Evolutionary conservation across 805 yeast species (phyloP).

Genomic region (Tetrapisispora arboricola): DNA sequence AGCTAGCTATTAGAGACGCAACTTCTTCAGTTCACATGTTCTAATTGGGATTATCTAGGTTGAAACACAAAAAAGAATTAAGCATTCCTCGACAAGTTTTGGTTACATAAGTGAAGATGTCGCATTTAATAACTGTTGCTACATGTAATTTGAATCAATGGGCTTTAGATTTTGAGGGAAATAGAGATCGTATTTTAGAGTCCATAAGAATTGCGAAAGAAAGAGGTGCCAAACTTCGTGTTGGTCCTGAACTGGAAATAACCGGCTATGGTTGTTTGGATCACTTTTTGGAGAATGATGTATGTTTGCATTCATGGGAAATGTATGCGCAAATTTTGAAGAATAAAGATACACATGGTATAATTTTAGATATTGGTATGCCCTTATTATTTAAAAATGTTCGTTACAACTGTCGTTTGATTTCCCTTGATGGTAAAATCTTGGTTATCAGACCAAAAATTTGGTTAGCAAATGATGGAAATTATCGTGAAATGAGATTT

Average conservation of each 20-base stretch:
- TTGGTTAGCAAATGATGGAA: conserved; percentile 94
- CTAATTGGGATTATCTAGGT: too few species aligned
- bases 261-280: conserved; percentile 94
- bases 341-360: conserved; percentile 59
- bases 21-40: too few species aligned
- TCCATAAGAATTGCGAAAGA: conserved; percentile 70
- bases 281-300: conserved; percentile 85
- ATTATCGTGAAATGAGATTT: conserved; percentile 94
- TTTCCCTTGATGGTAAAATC: conserved; percentile 71
- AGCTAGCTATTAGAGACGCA: too few species aligned
- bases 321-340: conserved; percentile 69
- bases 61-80: background rate
- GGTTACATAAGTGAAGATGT: conserved; percentile 39
- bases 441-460: conserved; percentile 85
- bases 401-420: conserved; percentile 82
- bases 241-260: conserved; percentile 94
- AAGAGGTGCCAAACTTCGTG: conserved; percentile 70
- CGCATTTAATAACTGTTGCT: conserved; percentile 78
- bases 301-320: conserved; percentile 89
- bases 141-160: conserved; percentile 96
- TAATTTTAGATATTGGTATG: conserved; percentile 87
- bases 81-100: background rate
- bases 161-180: conserved; percentile 98
- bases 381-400: conserved; percentile 83
- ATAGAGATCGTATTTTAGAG: conserved; percentile 79